phyloP scores from a whole-genome alignment of 208 protist genomes.

The Giardia muris region DNA sequence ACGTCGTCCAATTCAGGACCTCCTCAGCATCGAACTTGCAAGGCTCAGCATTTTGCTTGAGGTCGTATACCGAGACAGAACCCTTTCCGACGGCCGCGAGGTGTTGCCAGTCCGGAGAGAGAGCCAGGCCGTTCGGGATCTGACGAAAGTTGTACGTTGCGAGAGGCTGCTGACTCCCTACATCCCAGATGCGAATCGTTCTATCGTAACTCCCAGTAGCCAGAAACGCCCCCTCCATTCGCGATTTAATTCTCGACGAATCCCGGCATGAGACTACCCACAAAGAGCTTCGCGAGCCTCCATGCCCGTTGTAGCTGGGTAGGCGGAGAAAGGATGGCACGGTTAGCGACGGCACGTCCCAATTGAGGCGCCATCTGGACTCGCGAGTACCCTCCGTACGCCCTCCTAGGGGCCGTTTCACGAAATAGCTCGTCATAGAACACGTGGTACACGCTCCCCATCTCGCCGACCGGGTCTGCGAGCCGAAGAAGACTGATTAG shows the following conservation, averaged over 20 bases:
- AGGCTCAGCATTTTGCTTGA: too few species aligned
- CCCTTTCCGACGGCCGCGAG: not conserved
- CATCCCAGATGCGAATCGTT: not conserved
- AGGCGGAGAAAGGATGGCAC: not conserved
- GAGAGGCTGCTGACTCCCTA: not conserved
- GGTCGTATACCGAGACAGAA: not conserved
- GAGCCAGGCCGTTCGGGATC: not conserved
- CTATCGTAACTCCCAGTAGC: not conserved
- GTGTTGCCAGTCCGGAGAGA: not conserved
- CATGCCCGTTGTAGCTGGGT: not conserved
- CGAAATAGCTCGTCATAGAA: not conserved
- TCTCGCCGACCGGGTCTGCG: not conserved
- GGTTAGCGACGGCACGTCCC: not conserved
- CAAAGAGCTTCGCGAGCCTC: not conserved
- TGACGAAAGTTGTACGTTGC: not conserved
- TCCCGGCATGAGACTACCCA: not conserved
- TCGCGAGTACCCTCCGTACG: not conserved
- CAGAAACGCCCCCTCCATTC: not conserved
- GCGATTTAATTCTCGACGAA: not conserved
- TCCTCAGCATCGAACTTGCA: too few species aligned
- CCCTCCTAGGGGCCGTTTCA: not conserved
- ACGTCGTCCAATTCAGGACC: too few species aligned
- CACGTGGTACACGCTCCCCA: not conserved
- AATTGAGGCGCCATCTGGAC: not conserved
- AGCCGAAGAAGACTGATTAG: not conserved